phyloP scores from a whole-genome alignment of 139 green algal species.

The Closterium sp. region DNA sequence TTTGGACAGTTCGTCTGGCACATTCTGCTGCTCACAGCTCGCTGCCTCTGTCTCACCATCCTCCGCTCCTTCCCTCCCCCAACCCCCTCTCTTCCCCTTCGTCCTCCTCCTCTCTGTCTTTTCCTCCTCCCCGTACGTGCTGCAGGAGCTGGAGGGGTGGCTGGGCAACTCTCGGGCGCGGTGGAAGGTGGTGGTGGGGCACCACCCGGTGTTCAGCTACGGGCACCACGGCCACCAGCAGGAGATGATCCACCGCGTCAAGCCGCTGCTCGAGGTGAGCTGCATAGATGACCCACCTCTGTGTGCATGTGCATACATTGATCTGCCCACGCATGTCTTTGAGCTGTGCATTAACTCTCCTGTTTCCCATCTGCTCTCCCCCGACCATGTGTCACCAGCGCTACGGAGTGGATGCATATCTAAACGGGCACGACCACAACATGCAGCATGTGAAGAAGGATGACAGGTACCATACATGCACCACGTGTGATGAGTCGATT shows the following conservation, averaged over 20 bases:
- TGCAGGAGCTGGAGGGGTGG: conserved; percentile 12
- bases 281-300: no score
- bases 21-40: background rate
- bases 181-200: conserved; percentile 50
- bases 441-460: background rate
- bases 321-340: no score
- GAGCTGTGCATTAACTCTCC: no score
- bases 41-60: no score
- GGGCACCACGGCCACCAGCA: background rate
- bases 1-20: background rate
- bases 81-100: no score
- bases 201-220: conserved; percentile 40
- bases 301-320: no score
- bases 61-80: no score
- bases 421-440: background rate
- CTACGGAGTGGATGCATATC: background rate
- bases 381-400: no score
- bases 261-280: background rate
- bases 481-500: no score
- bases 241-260: background rate
- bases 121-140: background rate
- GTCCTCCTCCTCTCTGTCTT: background rate
- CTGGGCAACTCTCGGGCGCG: background rate
- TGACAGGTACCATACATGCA: background rate
- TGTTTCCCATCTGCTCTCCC: background rate